Percentiles rank a stretch among this genome's conserved stretches.
These are phyloP conservation scores for Neobulgaria alba DNA, from an alignment of 2,329 filamentous ascomycete genomes.

Conservation along the genomic window DNA sequence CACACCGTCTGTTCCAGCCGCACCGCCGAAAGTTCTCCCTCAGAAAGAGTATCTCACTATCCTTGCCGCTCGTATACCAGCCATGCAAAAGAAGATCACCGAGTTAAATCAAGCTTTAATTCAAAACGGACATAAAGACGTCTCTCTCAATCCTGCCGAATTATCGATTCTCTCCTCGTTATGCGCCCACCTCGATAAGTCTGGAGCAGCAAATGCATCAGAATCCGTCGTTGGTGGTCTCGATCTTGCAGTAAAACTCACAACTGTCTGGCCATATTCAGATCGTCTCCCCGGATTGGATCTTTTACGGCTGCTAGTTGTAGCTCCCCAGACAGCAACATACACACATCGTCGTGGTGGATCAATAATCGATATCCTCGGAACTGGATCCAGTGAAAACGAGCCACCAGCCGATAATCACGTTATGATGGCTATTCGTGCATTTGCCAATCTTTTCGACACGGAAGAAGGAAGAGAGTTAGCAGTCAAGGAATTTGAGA, in stretches of 20 bases:
- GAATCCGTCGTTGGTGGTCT: conserved; percentile 47
- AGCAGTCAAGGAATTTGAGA: conserved; percentile 49
- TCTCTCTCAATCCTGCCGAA: conserved; percentile 66
- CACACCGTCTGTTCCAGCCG: conserved; percentile 27
- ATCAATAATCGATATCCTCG: conserved; percentile 53
- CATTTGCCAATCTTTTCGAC: conserved; percentile 76
- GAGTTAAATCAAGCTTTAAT: conserved; percentile 69
- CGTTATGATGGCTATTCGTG: conserved; percentile 76
- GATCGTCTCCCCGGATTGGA: conserved; percentile 81
- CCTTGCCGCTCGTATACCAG: conserved; percentile 58
- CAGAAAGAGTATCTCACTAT: conserved; percentile 75
- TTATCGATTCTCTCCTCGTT: conserved; percentile 53
- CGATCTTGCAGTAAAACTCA: conserved; percentile 60
- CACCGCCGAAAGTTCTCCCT: conserved; percentile 54
- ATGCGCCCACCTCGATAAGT: conserved; percentile 53
- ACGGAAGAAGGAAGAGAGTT: conserved; percentile 62
- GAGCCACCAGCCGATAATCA: conserved; percentile 65
- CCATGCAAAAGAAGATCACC: conserved; percentile 68
- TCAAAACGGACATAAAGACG: conserved; percentile 60
- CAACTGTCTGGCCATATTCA: conserved; percentile 69
- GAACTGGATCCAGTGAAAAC: conserved; percentile 46
- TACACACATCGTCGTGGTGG: conserved; percentile 43
- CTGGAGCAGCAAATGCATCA: conserved; percentile 28
- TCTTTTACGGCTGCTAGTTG: conserved; percentile 73
- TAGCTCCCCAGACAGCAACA: conserved; percentile 57